These are phyloP conservation scores for Parastagonospora avenae DNA, from an alignment of 2,329 filamentous ascomycete genomes.

Conservation along the genomic window DNA sequence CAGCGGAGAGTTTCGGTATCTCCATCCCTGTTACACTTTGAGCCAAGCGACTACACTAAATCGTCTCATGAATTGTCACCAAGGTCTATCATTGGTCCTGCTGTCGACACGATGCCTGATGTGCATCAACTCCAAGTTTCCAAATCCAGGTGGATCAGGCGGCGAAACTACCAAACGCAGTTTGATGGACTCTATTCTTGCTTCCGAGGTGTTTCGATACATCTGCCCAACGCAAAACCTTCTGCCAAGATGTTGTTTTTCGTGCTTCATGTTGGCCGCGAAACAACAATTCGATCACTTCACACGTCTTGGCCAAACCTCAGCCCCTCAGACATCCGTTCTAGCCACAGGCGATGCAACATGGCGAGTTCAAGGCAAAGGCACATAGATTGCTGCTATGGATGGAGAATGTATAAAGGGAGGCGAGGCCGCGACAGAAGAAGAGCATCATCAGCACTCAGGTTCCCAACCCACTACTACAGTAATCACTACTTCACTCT, in stretches of 20 bases:
- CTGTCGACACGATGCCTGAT: conserved; percentile 5
- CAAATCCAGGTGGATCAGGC: not conserved
- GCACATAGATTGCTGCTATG: not conserved
- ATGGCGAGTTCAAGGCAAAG: not conserved
- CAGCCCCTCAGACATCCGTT: conserved; percentile 22
- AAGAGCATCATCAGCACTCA: conserved; percentile 44
- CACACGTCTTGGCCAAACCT: conserved; percentile 40
- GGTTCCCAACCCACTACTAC: conserved; percentile 41
- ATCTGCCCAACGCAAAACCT: conserved; percentile 10
- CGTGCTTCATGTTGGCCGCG: conserved; percentile 16
- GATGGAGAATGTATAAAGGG: conserved; percentile 35
- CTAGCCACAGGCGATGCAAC: conserved; percentile 8
- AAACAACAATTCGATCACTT: conserved; percentile 21
- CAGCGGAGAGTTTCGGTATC: conserved; percentile 5
- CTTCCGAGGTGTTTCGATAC: conserved; percentile 32
- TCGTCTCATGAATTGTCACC: conserved; percentile 16
- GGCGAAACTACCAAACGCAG: conserved; percentile 23
- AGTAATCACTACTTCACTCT: conserved; percentile 41
- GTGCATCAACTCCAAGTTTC: conserved; percentile 2
- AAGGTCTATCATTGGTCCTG: conserved; percentile 9
- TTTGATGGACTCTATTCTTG: conserved; percentile 24
- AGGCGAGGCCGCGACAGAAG: conserved; percentile 17
- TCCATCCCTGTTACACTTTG: not conserved
- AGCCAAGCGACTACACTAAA: conserved; percentile 9
- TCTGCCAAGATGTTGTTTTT: conserved; percentile 11